A percentile compares a stretch with the other conserved stretches of the same genome.
Conservation (phyloP, 164 flowering plant genomes). For the Aristolochia californica region DNA sequence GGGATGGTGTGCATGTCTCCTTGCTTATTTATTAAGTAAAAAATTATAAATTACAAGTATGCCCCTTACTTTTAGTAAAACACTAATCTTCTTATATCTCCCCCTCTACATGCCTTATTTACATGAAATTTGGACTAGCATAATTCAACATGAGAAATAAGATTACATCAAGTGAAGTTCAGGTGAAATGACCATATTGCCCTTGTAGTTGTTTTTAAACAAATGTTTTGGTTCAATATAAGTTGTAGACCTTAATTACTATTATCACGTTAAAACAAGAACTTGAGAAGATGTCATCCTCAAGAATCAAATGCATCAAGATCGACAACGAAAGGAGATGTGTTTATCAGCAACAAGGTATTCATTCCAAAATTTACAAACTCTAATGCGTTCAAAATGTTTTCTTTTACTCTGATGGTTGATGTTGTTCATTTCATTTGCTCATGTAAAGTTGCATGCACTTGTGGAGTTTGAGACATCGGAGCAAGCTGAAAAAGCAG, state of each 20-base stretch:
- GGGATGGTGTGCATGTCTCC: too few relatives aligned
- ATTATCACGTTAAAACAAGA: constrained; percentile 23
- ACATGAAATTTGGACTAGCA: not conserved
- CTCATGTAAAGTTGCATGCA: constrained; percentile 62
- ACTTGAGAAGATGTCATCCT: constrained; percentile 78
- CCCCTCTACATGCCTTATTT: too few relatives aligned
- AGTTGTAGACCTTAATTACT: not conserved
- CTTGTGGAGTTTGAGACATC: constrained; percentile 73
- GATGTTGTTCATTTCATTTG: too few relatives aligned
- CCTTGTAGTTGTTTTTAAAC: constrained; percentile 75
- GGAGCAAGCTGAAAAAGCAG: constrained; percentile 85
- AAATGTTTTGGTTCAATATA: constrained; percentile 44
- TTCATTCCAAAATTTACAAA: not conserved
- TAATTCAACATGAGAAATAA: not conserved
- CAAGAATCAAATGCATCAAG: constrained; percentile 66
- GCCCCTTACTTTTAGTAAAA: too few relatives aligned
- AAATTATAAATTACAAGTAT: too few relatives aligned
- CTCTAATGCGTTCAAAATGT: not conserved
- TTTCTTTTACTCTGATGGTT: not conserved
- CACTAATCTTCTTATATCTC: too few relatives aligned
- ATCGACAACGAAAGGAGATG: constrained; percentile 40
- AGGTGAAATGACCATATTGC: constrained; percentile 83
- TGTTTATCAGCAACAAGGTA: constrained; percentile 80
- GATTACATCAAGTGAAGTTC: constrained; percentile 3
- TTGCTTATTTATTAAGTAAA: too few relatives aligned